Conservation (phyloP, 2,329 filamentous ascomycete species). For the Aspergillus proliferans region DNA sequence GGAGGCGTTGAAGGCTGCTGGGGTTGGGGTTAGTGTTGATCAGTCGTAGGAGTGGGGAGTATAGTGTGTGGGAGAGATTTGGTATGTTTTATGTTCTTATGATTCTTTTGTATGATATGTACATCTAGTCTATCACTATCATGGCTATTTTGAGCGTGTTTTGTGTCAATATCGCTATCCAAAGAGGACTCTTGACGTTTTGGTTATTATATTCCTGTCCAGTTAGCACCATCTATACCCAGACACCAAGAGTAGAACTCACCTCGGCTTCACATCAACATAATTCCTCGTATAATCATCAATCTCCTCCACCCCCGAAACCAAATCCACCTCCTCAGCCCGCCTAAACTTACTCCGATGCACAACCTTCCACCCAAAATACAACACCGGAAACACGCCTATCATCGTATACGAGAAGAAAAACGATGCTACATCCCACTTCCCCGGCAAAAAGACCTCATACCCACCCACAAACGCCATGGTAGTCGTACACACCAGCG, state of each 20-base stretch:
- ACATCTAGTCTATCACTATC: background rate
- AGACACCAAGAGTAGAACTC: conserved; percentile 17
- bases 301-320: conserved; percentile 58
- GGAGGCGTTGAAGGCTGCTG: conserved; percentile 46
- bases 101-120: background rate
- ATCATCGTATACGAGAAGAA: conserved; percentile 74
- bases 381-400: conserved; percentile 63
- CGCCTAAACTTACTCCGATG: conserved; percentile 56
- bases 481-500: conserved; percentile 55
- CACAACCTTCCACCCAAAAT: conserved; percentile 63
- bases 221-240: background rate
- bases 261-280: conserved; percentile 50
- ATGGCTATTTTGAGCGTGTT: background rate
- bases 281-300: conserved; percentile 62
- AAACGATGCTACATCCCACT: conserved; percentile 65
- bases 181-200: background rate
- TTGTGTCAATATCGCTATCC: background rate
- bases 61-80: background rate
- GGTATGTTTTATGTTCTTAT: background rate
- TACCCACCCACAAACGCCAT: conserved; percentile 75
- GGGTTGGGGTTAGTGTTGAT: conserved; percentile 6
- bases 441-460: conserved; percentile 63
- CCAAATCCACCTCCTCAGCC: conserved; percentile 57
- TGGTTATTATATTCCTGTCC: conserved; percentile 19
- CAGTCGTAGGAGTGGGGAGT: background rate